Evolutionary conservation across 305 asterid genomes (phyloP), one percentile per base, ranked within the genome.

Genomic region (Solanum hybrid): DNA sequence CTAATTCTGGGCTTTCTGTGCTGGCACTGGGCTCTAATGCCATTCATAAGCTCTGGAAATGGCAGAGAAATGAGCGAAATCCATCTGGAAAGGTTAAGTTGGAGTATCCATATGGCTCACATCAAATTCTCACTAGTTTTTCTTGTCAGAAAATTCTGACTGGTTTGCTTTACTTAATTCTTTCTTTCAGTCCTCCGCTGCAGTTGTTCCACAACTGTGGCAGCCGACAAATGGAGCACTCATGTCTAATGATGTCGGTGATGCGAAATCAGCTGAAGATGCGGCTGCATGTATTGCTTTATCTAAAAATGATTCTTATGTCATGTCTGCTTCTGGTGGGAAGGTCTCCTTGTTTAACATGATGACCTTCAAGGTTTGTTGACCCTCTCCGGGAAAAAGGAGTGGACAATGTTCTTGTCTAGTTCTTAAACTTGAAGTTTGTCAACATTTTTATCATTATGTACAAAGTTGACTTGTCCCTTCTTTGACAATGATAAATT

Each of bases 321-420:
- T 97, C 80, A 97, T 97, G 99, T 97, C 99, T 89, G 99, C 99
- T 88, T 96, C 99, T 8, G 99, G 99, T 39, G 99, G 99, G 90
- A 97, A 95, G 91, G 97, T 97, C 87, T 97, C 99, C 89, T 93
- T 97, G 93, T 97, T 97, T 95, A 97, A 97, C 93, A 97, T 97
- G 99, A 97, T 97, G 99, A 96, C 98, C 79, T 97, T 96, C 90
- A 96, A 97, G 99, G 99, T 97, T 90, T 87, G 91, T 87, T 29
- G 31, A 13, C 39, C 78, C 86, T 87, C 73, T 39, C 87, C 18
- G n/a, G 42, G 76, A 29, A 85, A 57, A 57, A 51, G 88, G 31
- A 22, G 31, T 85, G 76, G 33, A 81, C 12, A 4, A 85, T 31
- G 88, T 6, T 16, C 84, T 10, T 39, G 34, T 87, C 46, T 84